Conservation (phyloP, 257 asterid genomes). For the Solanum sejunctum region DNA sequence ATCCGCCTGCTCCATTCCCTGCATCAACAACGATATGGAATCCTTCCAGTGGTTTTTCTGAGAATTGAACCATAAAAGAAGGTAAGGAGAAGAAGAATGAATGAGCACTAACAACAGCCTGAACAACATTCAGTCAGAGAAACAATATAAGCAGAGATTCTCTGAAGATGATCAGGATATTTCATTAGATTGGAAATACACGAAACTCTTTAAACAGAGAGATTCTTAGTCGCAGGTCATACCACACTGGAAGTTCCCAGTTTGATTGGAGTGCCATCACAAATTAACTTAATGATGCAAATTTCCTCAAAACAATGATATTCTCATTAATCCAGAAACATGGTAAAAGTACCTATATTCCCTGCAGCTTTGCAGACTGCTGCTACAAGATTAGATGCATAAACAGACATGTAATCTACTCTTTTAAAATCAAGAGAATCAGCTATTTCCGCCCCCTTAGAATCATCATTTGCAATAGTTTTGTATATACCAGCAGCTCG, state of each 20-base stretch:
- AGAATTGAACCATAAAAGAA: slow-evolving; percentile 7
- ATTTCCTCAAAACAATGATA: background rate
- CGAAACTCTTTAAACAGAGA: background rate
- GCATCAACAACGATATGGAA: slow-evolving; percentile 98
- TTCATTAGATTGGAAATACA: background rate
- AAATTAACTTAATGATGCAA: background rate
- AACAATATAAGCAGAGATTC: background rate
- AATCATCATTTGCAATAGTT: slow-evolving; percentile 44
- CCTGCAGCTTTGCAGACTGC: slow-evolving; percentile 97
- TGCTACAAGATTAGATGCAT: slow-evolving; percentile 85
- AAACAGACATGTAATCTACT: slow-evolving; percentile 81
- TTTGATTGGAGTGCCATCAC: background rate
- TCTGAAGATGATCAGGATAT: background rate
- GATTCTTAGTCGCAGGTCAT: background rate
- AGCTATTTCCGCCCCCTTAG: slow-evolving; percentile 28
- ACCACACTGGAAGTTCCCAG: background rate
- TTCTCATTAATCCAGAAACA: background rate
- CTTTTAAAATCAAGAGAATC: slow-evolving; percentile 40
- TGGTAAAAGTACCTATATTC: slow-evolving; percentile 27
- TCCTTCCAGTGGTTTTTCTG: slow-evolving; percentile 97
- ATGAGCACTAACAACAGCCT: background rate
- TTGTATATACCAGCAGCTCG: slow-evolving; percentile 60
- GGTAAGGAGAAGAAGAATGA: slow-evolving; percentile 12
- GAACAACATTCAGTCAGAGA: background rate
- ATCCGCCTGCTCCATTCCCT: slow-evolving; percentile 99